Percentiles rank a stretch among this genome's conserved stretches.
phyloP scores from a whole-genome alignment of 495 filamentous ascomycete species.

The Rusavskia elegans region DNA sequence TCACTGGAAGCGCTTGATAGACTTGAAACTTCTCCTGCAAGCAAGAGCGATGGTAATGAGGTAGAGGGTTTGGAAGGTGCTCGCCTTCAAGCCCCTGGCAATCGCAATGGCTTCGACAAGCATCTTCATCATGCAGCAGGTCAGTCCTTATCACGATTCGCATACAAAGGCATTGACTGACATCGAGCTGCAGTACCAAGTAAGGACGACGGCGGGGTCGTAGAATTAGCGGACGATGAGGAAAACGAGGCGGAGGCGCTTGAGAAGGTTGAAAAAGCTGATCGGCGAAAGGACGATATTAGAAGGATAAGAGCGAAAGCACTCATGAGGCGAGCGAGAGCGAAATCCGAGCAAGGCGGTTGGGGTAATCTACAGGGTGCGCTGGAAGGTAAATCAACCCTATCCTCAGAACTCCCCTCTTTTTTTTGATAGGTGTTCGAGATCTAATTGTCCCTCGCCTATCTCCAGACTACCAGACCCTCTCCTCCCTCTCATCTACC shows the following conservation, averaged over 20 bases:
- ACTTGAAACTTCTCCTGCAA: slow-evolving; percentile 25
- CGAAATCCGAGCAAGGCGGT: slow-evolving; percentile 48
- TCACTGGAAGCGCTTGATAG: slow-evolving; percentile 58
- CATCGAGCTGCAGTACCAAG: not conserved
- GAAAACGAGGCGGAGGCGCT: slow-evolving; percentile 44
- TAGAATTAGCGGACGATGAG: slow-evolving; percentile 37
- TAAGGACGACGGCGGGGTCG: slow-evolving; percentile 19
- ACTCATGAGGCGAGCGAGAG: slow-evolving; percentile 70
- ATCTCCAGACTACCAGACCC: slow-evolving; percentile 8
- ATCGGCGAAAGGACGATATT: slow-evolving; percentile 43
- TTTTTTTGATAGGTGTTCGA: too few species aligned
- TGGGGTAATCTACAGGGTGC: slow-evolving; percentile 78
- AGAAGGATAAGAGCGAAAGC: slow-evolving; percentile 70
- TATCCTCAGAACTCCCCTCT: not conserved
- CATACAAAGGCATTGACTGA: too few species aligned
- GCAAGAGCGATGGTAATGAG: slow-evolving; percentile 2
- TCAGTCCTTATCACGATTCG: too few species aligned
- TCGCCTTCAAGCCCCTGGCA: too few species aligned
- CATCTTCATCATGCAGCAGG: too few species aligned
- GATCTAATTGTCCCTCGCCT: not conserved
- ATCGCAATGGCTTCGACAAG: too few species aligned
- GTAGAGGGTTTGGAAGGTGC: too few species aligned
- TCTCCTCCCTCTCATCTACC: slow-evolving; percentile 24
- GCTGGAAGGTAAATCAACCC: slow-evolving; percentile 35
- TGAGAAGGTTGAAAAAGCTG: slow-evolving; percentile 31